Percentiles rank a stretch among this genome's conserved stretches.
These are phyloP conservation scores for Rusavskia elegans DNA, from an alignment of 495 filamentous ascomycete genomes.

Conservation along the genomic window DNA sequence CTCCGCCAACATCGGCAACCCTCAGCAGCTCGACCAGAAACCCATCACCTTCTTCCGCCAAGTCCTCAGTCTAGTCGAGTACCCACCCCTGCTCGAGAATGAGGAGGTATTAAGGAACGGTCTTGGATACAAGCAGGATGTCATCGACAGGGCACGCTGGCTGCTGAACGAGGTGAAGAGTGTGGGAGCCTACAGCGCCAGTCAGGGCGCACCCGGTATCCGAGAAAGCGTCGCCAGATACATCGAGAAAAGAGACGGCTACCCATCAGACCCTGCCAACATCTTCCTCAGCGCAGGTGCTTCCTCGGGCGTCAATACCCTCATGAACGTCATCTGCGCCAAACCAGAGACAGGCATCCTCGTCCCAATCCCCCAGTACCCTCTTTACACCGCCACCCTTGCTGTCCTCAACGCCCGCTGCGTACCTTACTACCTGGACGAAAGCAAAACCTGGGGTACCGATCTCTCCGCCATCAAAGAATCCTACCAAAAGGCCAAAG, in stretches of 20 bases:
- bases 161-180: conserved; percentile 71
- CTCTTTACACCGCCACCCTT: conserved; percentile 90
- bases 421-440: conserved; percentile 87
- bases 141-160: conserved; percentile 64
- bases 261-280: conserved; percentile 55
- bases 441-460: conserved; percentile 73
- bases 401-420: conserved; percentile 68
- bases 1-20: conserved; percentile 96
- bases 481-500: conserved; percentile 53
- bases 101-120: conserved; percentile 46
- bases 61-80: conserved; percentile 85
- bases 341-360: conserved; percentile 67
- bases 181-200: conserved; percentile 92
- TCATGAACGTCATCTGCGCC: conserved; percentile 78
- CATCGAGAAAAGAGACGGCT: conserved; percentile 82
- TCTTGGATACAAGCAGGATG: conserved; percentile 75
- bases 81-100: conserved; percentile 67
- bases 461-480: conserved; percentile 58
- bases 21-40: conserved; percentile 96
- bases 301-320: conserved; percentile 83
- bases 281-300: conserved; percentile 85
- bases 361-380: conserved; percentile 94
- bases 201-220: conserved; percentile 71
- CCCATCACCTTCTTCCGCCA: conserved; percentile 98
- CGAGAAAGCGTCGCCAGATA: conserved; percentile 81